Conservation (phyloP, 805 yeast genomes). For the Yamadazyma sp. region DNA sequence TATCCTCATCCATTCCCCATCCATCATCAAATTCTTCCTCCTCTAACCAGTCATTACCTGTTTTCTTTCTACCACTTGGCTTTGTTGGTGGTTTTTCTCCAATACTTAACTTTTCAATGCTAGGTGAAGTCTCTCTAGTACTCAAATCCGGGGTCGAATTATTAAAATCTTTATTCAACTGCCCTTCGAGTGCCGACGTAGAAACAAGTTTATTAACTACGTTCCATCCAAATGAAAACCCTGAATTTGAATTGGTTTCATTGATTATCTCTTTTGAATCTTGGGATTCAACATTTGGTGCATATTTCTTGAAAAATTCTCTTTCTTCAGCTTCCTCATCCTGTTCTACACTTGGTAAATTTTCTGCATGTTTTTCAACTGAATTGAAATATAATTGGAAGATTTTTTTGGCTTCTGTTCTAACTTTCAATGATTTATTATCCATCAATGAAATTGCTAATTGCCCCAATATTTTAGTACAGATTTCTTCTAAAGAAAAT, state of each 20-base stretch:
- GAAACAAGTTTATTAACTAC: constrained; percentile 34
- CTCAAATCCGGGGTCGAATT: constrained; percentile 9
- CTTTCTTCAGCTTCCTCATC: constrained; percentile 39
- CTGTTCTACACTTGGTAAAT: constrained; percentile 31
- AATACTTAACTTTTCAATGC: constrained; percentile 3
- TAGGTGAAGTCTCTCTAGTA: constrained; percentile 1
- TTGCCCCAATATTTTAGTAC: constrained; percentile 77
- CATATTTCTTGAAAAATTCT: constrained; percentile 30
- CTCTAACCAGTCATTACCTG: constrained; percentile 14
- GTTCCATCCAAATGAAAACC: constrained; percentile 33
- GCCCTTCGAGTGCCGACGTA: constrained; percentile 26
- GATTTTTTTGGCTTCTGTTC: constrained; percentile 67
- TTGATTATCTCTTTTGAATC: constrained; percentile 3
- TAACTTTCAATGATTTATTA: constrained; percentile 56
- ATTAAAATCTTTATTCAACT: constrained; percentile 35
- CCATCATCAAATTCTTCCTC: constrained; percentile 26
- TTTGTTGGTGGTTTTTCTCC: neutral
- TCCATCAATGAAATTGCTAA: constrained; percentile 84
- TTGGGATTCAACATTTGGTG: constrained; percentile 14
- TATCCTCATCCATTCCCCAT: constrained; percentile 16
- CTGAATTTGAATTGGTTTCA: constrained; percentile 10
- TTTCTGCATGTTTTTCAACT: constrained; percentile 37
- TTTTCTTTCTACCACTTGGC: neutral
- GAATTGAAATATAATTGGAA: constrained; percentile 53
- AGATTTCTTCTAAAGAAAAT: constrained; percentile 72